A percentile compares a stretch with the other conserved stretches of the same genome.
Evolutionary conservation across 345 rosid genomes (phyloP).

Genomic region (Arabidopsis arenosa): DNA sequence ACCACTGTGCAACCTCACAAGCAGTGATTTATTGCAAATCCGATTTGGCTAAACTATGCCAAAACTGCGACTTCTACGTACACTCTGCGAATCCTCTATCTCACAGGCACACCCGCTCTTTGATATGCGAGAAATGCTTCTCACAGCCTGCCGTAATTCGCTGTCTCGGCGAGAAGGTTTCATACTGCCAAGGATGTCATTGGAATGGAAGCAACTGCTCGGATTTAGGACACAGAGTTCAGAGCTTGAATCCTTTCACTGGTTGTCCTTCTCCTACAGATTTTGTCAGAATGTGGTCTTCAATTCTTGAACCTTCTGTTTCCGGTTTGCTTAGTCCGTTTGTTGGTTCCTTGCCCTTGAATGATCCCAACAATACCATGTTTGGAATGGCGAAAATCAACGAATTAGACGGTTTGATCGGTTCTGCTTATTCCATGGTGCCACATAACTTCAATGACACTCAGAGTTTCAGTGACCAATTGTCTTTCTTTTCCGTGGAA

Average conservation of each 20-base stretch:
- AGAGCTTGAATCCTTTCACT: slow-evolving; percentile 50
- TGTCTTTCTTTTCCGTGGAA: slow-evolving; percentile 46
- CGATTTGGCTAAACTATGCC: slow-evolving; percentile 70
- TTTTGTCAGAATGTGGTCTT: slow-evolving; percentile 64
- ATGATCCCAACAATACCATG: slow-evolving; percentile 46
- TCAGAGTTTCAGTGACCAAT: slow-evolving; percentile 52
- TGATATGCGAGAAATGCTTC: slow-evolving; percentile 67
- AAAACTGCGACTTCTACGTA: slow-evolving; percentile 65
- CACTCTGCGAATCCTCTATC: slow-evolving; percentile 76
- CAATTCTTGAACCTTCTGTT: slow-evolving; percentile 50
- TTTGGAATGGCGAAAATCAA: slow-evolving; percentile 34
- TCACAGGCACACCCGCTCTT: slow-evolving; percentile 63
- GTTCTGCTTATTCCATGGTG: slow-evolving; percentile 41
- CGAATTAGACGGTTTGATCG: slow-evolving; percentile 28
- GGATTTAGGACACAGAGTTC: slow-evolving; percentile 53
- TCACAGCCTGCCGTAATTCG: slow-evolving; percentile 57
- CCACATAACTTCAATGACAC: slow-evolving; percentile 34
- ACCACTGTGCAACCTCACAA: slow-evolving; percentile 54
- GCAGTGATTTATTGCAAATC: slow-evolving; percentile 74
- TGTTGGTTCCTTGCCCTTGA: slow-evolving; percentile 31
- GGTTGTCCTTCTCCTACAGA: slow-evolving; percentile 71
- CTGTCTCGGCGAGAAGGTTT: slow-evolving; percentile 61
- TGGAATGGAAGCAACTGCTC: slow-evolving; percentile 56
- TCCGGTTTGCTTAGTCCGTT: slow-evolving; percentile 40
- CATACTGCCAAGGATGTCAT: slow-evolving; percentile 67